Percentiles rank a stretch among this genome's conserved stretches.
Evolutionary conservation across 169 alveolate genomes (phyloP).

Genomic region (Eimeria falciformis): DNA sequence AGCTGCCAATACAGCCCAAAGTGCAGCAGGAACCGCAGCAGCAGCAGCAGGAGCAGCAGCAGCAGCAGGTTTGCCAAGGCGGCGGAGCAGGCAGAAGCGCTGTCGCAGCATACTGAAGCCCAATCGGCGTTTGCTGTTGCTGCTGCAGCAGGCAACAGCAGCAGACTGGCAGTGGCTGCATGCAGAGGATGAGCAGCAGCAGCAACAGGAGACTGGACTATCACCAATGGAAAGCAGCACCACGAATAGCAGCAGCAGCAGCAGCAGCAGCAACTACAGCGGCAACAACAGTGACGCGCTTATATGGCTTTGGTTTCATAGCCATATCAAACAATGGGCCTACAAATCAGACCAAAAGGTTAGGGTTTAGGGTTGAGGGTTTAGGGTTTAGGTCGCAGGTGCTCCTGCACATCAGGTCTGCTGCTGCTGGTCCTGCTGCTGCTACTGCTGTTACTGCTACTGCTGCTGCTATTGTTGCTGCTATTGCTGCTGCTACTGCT

Average conservation of each 20-base stretch:
- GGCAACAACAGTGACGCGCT: slow-evolving; percentile 19
- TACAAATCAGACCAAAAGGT: slow-evolving; percentile 50
- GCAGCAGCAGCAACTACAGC: slow-evolving; percentile 19
- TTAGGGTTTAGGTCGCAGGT: not conserved
- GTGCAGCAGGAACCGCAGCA: no score
- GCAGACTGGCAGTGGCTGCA: slow-evolving; percentile 23
- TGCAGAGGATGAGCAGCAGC: not conserved
- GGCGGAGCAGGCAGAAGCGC: not conserved
- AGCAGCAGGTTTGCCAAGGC: not conserved
- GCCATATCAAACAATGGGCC: slow-evolving; percentile 70
- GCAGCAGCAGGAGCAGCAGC: slow-evolving; percentile 16
- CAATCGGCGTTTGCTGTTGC: slow-evolving; percentile 10
- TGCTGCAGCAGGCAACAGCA: slow-evolving; percentile 56
- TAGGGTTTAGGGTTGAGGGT: slow-evolving; percentile 50
- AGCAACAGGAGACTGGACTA: not conserved
- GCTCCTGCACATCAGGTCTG: not conserved
- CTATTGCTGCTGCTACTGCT: no score
- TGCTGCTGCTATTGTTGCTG: no score
- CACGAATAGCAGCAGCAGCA: slow-evolving; percentile 27
- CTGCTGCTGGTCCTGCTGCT: no score
- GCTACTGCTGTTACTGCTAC: no score
- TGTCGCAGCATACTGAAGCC: not conserved
- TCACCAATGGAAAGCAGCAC: not conserved
- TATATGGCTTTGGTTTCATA: slow-evolving; percentile 67
- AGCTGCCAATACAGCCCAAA: not conserved